A percentile compares a stretch with the other conserved stretches of the same genome.
phyloP scores from a whole-genome alignment of 495 filamentous ascomycete genomes.

The Rostrohypoxylon terebratum region DNA sequence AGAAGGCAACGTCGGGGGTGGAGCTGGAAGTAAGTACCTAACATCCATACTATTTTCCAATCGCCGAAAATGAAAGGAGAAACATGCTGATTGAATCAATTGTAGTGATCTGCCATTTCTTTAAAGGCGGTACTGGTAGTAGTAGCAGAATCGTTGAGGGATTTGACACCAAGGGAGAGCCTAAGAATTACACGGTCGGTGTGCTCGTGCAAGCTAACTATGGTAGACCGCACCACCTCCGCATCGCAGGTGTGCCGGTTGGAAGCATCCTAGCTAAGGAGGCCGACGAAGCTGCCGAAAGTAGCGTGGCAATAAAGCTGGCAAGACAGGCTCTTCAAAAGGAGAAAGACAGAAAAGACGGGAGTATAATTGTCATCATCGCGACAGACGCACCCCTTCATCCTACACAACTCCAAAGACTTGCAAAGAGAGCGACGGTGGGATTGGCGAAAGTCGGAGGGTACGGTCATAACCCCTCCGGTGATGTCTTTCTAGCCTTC shows the following conservation, averaged over 20 bases:
- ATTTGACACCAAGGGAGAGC: conserved; percentile 44
- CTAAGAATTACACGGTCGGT: conserved; percentile 60
- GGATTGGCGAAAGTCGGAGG: conserved; percentile 63
- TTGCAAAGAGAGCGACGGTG: conserved; percentile 64
- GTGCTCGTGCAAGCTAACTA: conserved; percentile 67
- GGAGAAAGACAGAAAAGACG: conserved; percentile 60
- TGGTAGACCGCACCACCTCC: conserved; percentile 56
- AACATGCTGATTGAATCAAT: neutral
- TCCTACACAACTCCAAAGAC: conserved; percentile 59
- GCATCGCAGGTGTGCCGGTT: conserved; percentile 62
- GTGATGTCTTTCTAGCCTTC: conserved; percentile 67
- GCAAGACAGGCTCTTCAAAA: conserved; percentile 37
- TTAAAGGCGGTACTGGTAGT: conserved; percentile 65
- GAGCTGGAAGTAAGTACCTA: conserved; percentile 61
- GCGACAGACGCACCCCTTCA: conserved; percentile 65
- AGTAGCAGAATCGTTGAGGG: conserved; percentile 59
- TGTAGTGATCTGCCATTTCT: conserved; percentile 52
- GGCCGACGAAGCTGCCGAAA: conserved; percentile 41
- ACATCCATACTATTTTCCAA: neutral
- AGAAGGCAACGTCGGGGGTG: conserved; percentile 65
- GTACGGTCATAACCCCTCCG: conserved; percentile 61
- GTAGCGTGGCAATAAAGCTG: conserved; percentile 45
- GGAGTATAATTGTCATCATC: conserved; percentile 66
- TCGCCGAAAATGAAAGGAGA: neutral
- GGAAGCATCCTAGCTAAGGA: conserved; percentile 58